phyloP scores from a whole-genome alignment of 805 yeast species.

The Saccharomycopsis babjevae region DNA sequence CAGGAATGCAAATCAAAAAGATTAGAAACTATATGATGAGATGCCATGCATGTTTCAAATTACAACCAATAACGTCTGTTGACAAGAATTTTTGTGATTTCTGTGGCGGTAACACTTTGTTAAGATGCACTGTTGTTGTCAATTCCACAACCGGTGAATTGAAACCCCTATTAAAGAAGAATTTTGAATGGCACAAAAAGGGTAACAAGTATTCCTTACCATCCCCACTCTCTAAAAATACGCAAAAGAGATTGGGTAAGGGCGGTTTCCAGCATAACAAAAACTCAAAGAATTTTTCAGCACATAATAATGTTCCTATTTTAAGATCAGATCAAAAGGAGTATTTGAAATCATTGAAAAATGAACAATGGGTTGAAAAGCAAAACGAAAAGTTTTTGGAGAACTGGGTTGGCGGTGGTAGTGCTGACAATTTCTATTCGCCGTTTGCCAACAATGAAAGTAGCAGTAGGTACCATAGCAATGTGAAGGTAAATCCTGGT shows the following conservation, averaged over 20 bases:
- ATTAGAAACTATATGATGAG: constrained; percentile 89
- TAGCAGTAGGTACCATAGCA: constrained; percentile 40
- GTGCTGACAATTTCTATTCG: constrained; percentile 72
- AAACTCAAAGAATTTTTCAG: constrained; percentile 40
- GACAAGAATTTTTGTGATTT: constrained; percentile 82
- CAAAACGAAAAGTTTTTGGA: constrained; percentile 77
- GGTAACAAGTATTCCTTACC: constrained; percentile 79
- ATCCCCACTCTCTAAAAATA: constrained; percentile 75
- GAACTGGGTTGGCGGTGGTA: constrained; percentile 91
- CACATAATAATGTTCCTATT: constrained; percentile 34
- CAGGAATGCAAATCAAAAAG: constrained; percentile 77
- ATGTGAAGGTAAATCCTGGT: constrained; percentile 79
- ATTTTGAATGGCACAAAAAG: constrained; percentile 87
- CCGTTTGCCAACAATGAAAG: constrained; percentile 62
- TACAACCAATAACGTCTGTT: constrained; percentile 70
- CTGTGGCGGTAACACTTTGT: constrained; percentile 88
- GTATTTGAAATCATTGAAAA: constrained; percentile 76
- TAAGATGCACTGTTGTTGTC: constrained; percentile 85
- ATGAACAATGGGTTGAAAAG: constrained; percentile 78
- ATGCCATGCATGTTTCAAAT: constrained; percentile 92
- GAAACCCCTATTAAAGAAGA: constrained; percentile 79
- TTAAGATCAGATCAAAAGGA: constrained; percentile 93
- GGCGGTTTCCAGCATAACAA: constrained; percentile 71
- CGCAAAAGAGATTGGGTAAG: constrained; percentile 63
- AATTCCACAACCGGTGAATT: constrained; percentile 70